Evolutionary conservation across 2,329 filamentous ascomycete species (phyloP).

Genomic region (Cylindrodendrum hubeiense): DNA sequence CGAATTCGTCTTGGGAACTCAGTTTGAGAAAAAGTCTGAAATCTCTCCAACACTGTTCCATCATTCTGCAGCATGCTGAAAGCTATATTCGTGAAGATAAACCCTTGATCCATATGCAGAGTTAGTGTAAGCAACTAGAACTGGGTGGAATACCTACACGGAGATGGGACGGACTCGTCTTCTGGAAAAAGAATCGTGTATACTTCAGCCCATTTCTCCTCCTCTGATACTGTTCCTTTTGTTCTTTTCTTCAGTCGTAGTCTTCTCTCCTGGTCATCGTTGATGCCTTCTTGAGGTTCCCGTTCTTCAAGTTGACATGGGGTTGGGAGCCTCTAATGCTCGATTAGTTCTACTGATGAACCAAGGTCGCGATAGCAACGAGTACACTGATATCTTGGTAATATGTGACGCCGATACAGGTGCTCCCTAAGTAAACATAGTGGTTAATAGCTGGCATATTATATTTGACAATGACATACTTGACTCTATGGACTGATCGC

Average conservation of each 20-base stretch:
- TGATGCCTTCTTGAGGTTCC: constrained; percentile 21
- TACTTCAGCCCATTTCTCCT: constrained; percentile 29
- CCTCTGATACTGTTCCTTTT: constrained; percentile 2
- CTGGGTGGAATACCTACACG: too few species aligned
- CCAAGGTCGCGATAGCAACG: constrained; percentile 26
- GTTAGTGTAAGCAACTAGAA: too few species aligned
- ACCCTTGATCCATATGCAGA: too few species aligned
- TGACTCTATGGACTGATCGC: constrained; percentile 29
- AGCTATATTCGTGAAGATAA: too few species aligned
- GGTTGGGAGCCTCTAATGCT: constrained; percentile 14
- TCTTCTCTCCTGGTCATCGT: constrained; percentile 5
- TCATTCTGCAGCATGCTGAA: too few species aligned
- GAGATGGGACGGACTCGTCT: constrained; percentile 18
- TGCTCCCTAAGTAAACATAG: constrained; percentile 29
- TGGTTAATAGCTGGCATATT: background rate
- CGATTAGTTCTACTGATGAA: background rate
- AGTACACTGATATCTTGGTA: constrained; percentile 15
- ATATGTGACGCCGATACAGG: constrained; percentile 26
- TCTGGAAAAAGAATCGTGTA: constrained; percentile 33
- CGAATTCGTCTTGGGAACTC: too few species aligned
- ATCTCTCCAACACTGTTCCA: too few species aligned
- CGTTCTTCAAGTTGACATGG: constrained; percentile 6
- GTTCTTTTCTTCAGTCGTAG: constrained; percentile 19
- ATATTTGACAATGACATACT: constrained; percentile 17
- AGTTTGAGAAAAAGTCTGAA: too few species aligned